These are phyloP conservation scores for Saccharomycopsis crataegensis DNA, from an alignment of 1,139 yeast genomes.

Conservation along the genomic window DNA sequence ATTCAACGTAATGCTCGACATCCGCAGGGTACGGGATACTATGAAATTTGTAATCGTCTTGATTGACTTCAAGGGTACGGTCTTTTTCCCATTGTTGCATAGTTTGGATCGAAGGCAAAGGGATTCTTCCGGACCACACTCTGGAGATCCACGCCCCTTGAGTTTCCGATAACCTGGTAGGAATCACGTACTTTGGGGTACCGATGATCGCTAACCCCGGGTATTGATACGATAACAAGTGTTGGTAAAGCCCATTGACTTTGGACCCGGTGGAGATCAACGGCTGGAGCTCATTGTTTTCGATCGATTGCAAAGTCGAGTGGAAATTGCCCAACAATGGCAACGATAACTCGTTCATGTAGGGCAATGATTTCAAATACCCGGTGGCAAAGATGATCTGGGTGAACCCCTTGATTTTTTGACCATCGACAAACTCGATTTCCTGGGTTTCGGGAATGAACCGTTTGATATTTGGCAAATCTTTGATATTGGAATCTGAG, in stretches of 20 bases:
- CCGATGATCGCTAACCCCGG: conserved; percentile 52
- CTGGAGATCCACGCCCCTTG: conserved; percentile 53
- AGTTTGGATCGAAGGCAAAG: conserved; percentile 37
- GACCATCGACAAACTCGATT: conserved; percentile 35
- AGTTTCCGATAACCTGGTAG: conserved; percentile 52
- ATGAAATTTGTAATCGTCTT: conserved; percentile 39
- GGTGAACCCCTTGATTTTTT: conserved; percentile 35
- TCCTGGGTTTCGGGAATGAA: conserved; percentile 29
- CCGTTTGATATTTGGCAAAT: conserved; percentile 35
- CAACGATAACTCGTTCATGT: conserved; percentile 26
- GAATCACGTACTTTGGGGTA: conserved; percentile 45
- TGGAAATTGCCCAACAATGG: conserved; percentile 27
- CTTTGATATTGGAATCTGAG: conserved; percentile 31
- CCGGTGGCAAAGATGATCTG: conserved; percentile 60
- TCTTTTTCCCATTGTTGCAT: conserved; percentile 36
- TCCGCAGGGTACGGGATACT: conserved; percentile 42
- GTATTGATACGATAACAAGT: conserved; percentile 43
- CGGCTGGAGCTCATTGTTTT: conserved; percentile 4
- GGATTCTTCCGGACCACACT: conserved; percentile 42
- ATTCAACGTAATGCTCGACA: conserved; percentile 35
- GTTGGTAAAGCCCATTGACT: conserved; percentile 46
- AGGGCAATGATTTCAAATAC: conserved; percentile 44
- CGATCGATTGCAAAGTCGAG: conserved; percentile 22
- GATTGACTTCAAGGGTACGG: conserved; percentile 28
- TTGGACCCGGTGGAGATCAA: conserved; percentile 31